Percentiles rank a stretch among this genome's conserved stretches.
Conservation (phyloP, 495 filamentous ascomycete species). For the Cercophora newfieldiana region DNA sequence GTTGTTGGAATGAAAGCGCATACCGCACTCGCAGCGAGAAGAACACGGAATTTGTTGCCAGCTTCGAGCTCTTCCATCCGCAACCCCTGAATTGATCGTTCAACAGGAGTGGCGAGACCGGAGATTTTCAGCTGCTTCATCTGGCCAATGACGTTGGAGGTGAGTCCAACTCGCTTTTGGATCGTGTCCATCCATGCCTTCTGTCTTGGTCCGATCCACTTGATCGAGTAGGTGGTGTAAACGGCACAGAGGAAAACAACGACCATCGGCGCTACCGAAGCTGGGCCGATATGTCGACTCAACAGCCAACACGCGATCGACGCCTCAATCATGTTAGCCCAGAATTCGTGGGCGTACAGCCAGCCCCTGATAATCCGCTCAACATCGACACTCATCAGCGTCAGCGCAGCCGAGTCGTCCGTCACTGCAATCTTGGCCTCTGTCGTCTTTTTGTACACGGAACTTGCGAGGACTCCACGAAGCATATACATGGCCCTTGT, state of each 20-base stretch:
- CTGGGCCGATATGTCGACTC: conserved; percentile 54
- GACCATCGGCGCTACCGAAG: conserved; percentile 60
- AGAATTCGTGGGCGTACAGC: conserved; percentile 38
- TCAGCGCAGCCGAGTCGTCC: conserved; percentile 56
- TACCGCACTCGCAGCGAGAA: conserved; percentile 19
- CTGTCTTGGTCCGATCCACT: conserved; percentile 35
- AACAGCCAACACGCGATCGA: conserved; percentile 58
- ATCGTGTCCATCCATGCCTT: conserved; percentile 45
- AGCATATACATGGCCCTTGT: conserved; percentile 61
- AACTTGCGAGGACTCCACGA: conserved; percentile 56
- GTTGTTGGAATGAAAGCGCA: conserved; percentile 54
- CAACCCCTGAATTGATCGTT: conserved; percentile 40
- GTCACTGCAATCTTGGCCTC: conserved; percentile 45
- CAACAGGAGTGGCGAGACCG: conserved; percentile 36
- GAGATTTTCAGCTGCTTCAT: conserved; percentile 53
- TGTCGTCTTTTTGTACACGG: conserved; percentile 52
- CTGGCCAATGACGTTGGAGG: conserved; percentile 40
- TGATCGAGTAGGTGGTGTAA: conserved; percentile 26
- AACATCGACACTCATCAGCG: conserved; percentile 60
- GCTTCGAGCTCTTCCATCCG: conserved; percentile 44
- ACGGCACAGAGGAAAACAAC: conserved; percentile 28
- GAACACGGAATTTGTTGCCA: conserved; percentile 34
- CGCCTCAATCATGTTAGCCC: conserved; percentile 55
- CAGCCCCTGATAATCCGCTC: conserved; percentile 36
- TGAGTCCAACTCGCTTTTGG: conserved; percentile 41